Base-by-base conservation (phyloP, 192 early-diverging fungal species). In the Podila clonocystis region DNA sequence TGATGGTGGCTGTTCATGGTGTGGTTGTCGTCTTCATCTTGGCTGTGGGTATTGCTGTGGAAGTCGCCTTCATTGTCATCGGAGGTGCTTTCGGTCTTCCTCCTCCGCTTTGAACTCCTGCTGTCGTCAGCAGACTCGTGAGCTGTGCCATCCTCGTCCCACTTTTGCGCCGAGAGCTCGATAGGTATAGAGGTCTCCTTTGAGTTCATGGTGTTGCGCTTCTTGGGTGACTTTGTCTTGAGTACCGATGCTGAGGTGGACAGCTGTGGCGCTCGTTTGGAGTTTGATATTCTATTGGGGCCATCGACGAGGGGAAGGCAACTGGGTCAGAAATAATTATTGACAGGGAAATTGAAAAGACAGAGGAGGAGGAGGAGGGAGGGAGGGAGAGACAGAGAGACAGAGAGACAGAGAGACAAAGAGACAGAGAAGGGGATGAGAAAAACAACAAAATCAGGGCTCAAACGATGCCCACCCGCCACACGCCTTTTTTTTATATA, bases 51-150 rank as follows among this genome's bases (percentile, higher is more conserved):
- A 24, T 36, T 48, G 29, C 45, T 36, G 4, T 50, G 12, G 9
- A 45, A 45, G 13, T 65, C 22, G 2, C 24, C 5, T 4, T 62
- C 83, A 15, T 65, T 24, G 13, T 71, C 70, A 19, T 83, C 83
- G 2, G 48, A 57, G 15, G 49, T 66, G 24, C 79, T 72, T 8
- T 70, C 73, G 5, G 58, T 62, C 58, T 61, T 72, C 62, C 69
- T 78, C 58, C 78, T 63, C 13, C 82, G 82, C 33, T 83, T 83
- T 24, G 72, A 73, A 22, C 52, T n/a, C 28, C 83, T 60, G 20
- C 63, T 58, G 24, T 34, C 41, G 24, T 63, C 62, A 52, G 26
- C 28, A 45, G n/a, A 17, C 34, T 55, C 29, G 9, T 48, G 20
- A 34, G n/a, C 60, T 22, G 8, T 61, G 33, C 63, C 7, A 17